Evolutionary conservation across 2,329 filamentous ascomycete species (phyloP).

Genomic region (Diaporthe destruens): DNA sequence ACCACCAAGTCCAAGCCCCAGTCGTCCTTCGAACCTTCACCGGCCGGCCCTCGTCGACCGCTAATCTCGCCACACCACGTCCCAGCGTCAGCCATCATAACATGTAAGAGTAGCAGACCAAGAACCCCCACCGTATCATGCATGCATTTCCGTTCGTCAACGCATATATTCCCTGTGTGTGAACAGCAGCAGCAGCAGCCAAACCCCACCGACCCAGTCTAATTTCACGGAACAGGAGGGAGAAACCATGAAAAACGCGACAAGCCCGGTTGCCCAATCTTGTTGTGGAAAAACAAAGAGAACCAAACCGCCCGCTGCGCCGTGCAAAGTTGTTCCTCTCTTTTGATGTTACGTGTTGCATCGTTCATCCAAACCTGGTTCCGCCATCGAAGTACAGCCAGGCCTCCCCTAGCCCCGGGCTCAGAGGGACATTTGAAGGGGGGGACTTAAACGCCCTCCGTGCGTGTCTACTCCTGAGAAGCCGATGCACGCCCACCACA

Average conservation of each 20-base stretch:
- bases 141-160: slow-evolving; percentile 24
- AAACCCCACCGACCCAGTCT: neutral
- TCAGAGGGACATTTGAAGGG: neutral
- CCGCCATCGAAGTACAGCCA: neutral
- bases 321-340: slow-evolving; percentile 20
- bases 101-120: neutral
- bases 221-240: slow-evolving; percentile 8
- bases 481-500: neutral
- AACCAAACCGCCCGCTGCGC: slow-evolving; percentile 15
- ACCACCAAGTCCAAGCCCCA: neutral
- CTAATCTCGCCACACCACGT: neutral
- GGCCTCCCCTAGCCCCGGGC: neutral
- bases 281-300: neutral
- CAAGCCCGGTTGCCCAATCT: slow-evolving; percentile 17
- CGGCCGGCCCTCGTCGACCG: neutral
- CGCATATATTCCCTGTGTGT: slow-evolving; percentile 8
- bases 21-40: neutral
- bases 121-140: slow-evolving; percentile 1
- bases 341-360: slow-evolving; percentile 19
- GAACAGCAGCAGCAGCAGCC: neutral
- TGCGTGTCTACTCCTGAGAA: neutral
- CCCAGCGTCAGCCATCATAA: slow-evolving; percentile 1
- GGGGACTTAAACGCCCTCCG: neutral
- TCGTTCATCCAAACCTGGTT: slow-evolving; percentile 23
- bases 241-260: neutral